These are phyloP conservation scores for Podaxis sp. DNA, from an alignment of 768 basidiomycete species.

Conservation along the genomic window DNA sequence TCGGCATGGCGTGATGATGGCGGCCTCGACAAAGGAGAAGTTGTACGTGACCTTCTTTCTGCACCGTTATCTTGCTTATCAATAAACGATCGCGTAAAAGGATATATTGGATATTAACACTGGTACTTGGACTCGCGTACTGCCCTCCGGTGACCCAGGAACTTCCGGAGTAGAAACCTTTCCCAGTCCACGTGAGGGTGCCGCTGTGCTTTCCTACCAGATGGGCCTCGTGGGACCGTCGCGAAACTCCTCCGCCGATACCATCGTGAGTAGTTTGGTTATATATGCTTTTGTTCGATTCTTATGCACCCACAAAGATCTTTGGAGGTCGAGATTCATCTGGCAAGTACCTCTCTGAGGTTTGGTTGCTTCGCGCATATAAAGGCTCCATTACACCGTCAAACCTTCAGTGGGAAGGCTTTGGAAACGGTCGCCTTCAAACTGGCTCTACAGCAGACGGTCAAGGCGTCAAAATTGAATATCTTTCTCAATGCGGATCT, in stretches of 20 bases:
- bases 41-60: conserved; percentile 39
- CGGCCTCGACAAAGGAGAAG: conserved; percentile 63
- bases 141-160: conserved; percentile 75
- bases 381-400: conserved; percentile 54
- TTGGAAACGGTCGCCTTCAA: conserved; percentile 56
- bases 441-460: conserved; percentile 64
- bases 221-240: conserved; percentile 52
- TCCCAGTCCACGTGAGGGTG: conserved; percentile 69
- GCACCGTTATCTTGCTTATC: not conserved
- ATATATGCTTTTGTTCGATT: not conserved
- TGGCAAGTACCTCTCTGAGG: conserved; percentile 66
- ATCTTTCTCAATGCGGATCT: conserved; percentile 57
- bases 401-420: conserved; percentile 56
- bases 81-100: conserved; percentile 26
- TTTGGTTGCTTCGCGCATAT: conserved; percentile 79
- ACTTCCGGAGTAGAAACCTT: conserved; percentile 41
- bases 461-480: conserved; percentile 58
- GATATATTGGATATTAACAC: conserved; percentile 58
- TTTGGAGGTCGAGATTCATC: conserved; percentile 71
- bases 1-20: conserved; percentile 64
- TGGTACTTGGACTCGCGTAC: conserved; percentile 64
- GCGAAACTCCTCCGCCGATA: conserved; percentile 52
- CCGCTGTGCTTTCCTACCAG: conserved; percentile 54
- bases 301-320: conserved; percentile 30
- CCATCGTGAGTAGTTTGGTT: conserved; percentile 38